Evolutionary conservation across 2,329 filamentous ascomycete genomes (phyloP).

Genomic region (Colletotrichum coccodes): DNA sequence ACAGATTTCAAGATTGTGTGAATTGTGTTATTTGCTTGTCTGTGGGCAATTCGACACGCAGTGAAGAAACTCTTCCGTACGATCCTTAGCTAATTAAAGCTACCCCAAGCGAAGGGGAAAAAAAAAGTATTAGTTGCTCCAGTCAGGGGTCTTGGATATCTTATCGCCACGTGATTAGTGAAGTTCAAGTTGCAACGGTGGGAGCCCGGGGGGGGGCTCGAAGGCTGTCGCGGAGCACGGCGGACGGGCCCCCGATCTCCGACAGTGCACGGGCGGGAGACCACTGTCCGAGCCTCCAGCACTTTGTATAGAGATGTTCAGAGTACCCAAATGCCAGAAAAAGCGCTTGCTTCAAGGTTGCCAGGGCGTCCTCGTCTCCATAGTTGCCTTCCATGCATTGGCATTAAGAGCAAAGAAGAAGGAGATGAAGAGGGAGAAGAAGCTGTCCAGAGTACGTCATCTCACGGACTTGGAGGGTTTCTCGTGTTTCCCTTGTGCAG

Average conservation of each 20-base stretch:
- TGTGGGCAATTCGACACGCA: neutral
- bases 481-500: slow-evolving; percentile 14
- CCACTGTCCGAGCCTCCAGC: neutral
- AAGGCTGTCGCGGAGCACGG: neutral
- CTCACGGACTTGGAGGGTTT: slow-evolving; percentile 2
- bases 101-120: neutral
- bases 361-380: neutral
- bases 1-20: neutral
- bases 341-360: neutral
- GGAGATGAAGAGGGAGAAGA: neutral
- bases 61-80: slow-evolving; percentile 1
- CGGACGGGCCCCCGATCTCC: slow-evolving; percentile 1
- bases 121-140: slow-evolving; percentile 16
- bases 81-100: slow-evolving; percentile 2
- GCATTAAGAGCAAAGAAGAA: too few species aligned
- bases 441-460: slow-evolving; percentile 6
- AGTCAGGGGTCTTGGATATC: slow-evolving; percentile 15
- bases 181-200: neutral
- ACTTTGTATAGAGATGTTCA: slow-evolving; percentile 20
- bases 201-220: neutral
- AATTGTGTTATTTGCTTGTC: neutral
- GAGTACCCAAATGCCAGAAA: neutral
- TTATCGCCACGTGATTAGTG: slow-evolving; percentile 25
- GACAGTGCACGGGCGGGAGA: slow-evolving; percentile 1
- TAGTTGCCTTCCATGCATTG: neutral